Percentiles rank a stretch among this genome's conserved stretches.
phyloP scores from a whole-genome alignment of 2,329 filamentous ascomycete species.

The Colletotrichum tropicicola region DNA sequence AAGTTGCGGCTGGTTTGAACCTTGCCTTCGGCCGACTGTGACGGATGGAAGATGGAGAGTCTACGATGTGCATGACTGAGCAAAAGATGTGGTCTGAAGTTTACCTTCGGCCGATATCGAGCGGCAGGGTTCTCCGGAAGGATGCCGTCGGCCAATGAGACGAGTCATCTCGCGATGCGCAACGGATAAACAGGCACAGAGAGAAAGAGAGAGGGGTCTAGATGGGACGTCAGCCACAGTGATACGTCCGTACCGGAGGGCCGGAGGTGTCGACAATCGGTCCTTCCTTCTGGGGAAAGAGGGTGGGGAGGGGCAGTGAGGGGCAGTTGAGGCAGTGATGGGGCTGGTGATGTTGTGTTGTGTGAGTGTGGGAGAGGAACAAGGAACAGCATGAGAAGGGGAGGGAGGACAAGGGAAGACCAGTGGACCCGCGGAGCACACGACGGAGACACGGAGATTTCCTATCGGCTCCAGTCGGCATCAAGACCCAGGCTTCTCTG shows the following conservation, averaged over 20 bases:
- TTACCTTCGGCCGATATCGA: background rate
- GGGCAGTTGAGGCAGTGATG: background rate
- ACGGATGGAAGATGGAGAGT: too few relatives aligned
- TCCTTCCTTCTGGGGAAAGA: too few relatives aligned
- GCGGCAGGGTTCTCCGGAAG: too few relatives aligned
- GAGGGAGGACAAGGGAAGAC: background rate
- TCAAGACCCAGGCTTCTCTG: background rate
- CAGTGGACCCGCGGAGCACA: too few relatives aligned
- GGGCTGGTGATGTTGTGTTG: background rate
- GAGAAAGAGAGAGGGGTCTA: background rate
- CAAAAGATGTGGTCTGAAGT: background rate
- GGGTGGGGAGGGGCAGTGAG: background rate
- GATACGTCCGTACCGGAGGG: slow-evolving; percentile 22
- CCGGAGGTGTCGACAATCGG: background rate
- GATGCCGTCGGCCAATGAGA: too few relatives aligned
- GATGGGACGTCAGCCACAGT: too few relatives aligned
- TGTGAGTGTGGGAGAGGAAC: too few relatives aligned
- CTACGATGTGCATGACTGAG: too few relatives aligned
- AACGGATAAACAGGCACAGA: background rate
- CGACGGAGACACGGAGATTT: background rate
- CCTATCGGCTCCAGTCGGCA: background rate
- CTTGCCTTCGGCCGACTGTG: background rate
- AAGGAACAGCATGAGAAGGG: background rate
- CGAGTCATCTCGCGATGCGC: background rate
- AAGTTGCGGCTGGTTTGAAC: too few relatives aligned